Percentiles rank a stretch among this genome's conserved stretches.
Conservation (phyloP, 805 yeast genomes). For the Saccharomycopsis sp. region DNA sequence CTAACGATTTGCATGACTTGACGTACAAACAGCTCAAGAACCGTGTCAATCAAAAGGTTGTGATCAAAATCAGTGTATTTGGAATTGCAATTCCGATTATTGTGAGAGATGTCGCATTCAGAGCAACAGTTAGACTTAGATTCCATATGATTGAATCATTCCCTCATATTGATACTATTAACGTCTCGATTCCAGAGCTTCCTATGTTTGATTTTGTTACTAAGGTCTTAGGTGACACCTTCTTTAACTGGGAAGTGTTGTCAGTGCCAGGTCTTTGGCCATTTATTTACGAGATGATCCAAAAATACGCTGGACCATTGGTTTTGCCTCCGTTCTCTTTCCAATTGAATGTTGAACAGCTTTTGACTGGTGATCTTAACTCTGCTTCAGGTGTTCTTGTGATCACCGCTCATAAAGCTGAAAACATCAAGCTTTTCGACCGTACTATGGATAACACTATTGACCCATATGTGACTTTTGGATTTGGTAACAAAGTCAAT, state of each 20-base stretch:
- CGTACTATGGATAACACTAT: constrained; percentile 65
- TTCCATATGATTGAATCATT: constrained; percentile 83
- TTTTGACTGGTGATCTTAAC: constrained; percentile 75
- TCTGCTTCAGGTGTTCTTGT: constrained; percentile 85
- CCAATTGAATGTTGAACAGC: constrained; percentile 87
- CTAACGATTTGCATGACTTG: constrained; percentile 81
- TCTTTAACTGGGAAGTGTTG: constrained; percentile 83
- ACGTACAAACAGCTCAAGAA: constrained; percentile 80
- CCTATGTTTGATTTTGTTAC: constrained; percentile 85
- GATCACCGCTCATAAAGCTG: constrained; percentile 60
- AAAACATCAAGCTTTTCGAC: constrained; percentile 60
- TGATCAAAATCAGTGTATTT: constrained; percentile 73
- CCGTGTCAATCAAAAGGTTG: constrained; percentile 74
- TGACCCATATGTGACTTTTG: constrained; percentile 83
- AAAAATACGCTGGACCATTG: constrained; percentile 84
- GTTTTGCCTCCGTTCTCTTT: constrained; percentile 85
- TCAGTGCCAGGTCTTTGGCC: constrained; percentile 82
- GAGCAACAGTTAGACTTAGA: constrained; percentile 69
- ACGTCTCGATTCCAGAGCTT: constrained; percentile 75
- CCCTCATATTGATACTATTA: constrained; percentile 91
- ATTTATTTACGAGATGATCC: constrained; percentile 77
- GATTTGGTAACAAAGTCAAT: constrained; percentile 47
- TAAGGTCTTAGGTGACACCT: constrained; percentile 65
- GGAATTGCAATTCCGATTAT: constrained; percentile 77
- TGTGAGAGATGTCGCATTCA: constrained; percentile 74